Percentiles rank a stretch among this genome's conserved stretches.
These are phyloP conservation scores for Botryotinia narcissicola DNA, from an alignment of 2,329 filamentous ascomycete genomes.

Conservation along the genomic window DNA sequence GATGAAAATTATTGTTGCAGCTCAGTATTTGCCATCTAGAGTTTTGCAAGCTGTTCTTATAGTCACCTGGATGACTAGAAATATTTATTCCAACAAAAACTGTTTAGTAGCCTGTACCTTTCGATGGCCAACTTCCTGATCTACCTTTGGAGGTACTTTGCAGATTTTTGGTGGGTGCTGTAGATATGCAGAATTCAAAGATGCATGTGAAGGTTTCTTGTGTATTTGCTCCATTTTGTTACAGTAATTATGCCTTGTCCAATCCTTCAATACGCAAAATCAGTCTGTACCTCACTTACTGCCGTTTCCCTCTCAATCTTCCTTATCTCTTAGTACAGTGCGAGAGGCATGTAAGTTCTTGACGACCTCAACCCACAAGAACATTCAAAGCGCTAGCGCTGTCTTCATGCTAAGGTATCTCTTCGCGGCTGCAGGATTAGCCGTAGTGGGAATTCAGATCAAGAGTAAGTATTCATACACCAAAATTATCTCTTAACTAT, in stretches of 20 bases:
- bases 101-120: too few relatives aligned
- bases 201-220: neutral
- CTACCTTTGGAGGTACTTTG: neutral
- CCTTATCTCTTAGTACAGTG: neutral
- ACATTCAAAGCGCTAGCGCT: constrained; percentile 19
- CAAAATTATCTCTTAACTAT: neutral
- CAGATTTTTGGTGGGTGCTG: neutral
- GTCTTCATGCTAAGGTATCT: constrained; percentile 17
- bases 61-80: neutral
- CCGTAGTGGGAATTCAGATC: constrained; percentile 9
- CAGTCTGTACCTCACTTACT: neutral
- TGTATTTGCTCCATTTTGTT: neutral
- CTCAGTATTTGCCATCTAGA: neutral
- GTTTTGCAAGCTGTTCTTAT: neutral
- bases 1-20: neutral
- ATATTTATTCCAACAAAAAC: neutral
- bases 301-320: neutral
- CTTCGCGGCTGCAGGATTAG: constrained; percentile 14
- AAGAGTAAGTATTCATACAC: neutral
- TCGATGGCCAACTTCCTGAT: neutral
- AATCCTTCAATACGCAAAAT: neutral
- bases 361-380: constrained; percentile 16
- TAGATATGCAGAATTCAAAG: neutral
- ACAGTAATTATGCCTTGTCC: neutral
- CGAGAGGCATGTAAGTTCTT: neutral